A percentile compares a stretch with the other conserved stretches of the same genome.
These are phyloP conservation scores for Quercus robur DNA, from an alignment of 306 rosid species.

Conservation along the genomic window DNA sequence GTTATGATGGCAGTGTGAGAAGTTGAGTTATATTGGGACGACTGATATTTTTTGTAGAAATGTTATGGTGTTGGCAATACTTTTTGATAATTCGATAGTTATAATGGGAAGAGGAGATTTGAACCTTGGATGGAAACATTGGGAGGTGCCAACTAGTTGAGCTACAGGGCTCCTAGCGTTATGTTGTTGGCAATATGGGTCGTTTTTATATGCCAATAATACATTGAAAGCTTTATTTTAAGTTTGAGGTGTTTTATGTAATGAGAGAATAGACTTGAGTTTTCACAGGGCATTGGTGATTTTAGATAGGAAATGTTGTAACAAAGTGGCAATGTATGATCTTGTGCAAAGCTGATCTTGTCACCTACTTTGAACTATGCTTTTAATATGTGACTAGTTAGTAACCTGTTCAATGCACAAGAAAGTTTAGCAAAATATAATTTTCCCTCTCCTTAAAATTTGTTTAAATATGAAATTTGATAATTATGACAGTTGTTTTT, in stretches of 20 bases:
- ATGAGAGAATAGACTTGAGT: neutral
- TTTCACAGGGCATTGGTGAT: neutral
- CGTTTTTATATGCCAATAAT: neutral
- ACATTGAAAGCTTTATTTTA: neutral
- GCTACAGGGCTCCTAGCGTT: too few species aligned
- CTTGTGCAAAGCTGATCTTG: neutral
- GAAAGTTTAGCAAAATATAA: too few species aligned
- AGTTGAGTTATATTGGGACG: neutral
- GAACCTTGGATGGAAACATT: too few species aligned
- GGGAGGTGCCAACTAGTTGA: too few species aligned
- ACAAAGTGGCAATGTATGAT: neutral
- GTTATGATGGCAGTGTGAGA: neutral
- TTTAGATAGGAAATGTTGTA: neutral
- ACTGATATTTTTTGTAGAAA: neutral
- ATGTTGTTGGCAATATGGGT: too few species aligned
- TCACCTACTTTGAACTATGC: neutral
- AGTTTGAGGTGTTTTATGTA: neutral
- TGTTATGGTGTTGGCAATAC: neutral
- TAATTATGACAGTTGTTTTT: too few species aligned
- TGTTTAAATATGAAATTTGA: too few species aligned
- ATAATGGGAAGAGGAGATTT: too few species aligned
- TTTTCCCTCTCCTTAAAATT: too few species aligned
- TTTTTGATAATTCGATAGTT: too few species aligned
- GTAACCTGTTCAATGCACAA: too few species aligned
- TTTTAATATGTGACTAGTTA: neutral